Base-by-base conservation (phyloP, 2,329 filamentous ascomycete genomes). In the Aspergillus sp. region DNA sequence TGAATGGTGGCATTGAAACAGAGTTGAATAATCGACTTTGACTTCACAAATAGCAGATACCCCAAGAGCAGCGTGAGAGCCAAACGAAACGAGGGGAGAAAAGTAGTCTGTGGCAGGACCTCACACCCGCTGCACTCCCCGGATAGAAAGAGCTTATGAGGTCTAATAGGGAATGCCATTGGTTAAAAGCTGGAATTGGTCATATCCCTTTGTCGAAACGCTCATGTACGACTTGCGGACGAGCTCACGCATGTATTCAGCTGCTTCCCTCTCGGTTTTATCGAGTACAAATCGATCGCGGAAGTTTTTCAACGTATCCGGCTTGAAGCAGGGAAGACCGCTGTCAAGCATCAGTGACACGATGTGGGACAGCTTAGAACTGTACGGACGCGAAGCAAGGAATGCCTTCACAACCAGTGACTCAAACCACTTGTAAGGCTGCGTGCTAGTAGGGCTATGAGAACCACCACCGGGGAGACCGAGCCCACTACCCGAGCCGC, bases 291-390 rank as follows among this genome's bases (percentile, higher is more conserved):
- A 98, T 13, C 95, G 82, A 70, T 97, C 91, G 65, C 87, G 88
- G 80, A 99, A 97, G 78, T 97, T 92, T 77, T 90, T 87, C 63
- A 99, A 89, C 12, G 91, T 97, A 76, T 97, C 91, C 0, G 94
- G 93, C 78, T 97, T 98, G 84, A 99, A 99, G 80, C 95, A 99
- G 6, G 95, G 95, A 70, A 99, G 78, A 0, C 95, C 95, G 67
- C 90, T 95, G 73, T 97, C 95, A 81, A 98, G 88, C 96, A 99
- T 99, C 72, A 97, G 84, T 63, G 90, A 84, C 19, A 99, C 92
- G 64, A 98, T 89, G 77, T 97, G 92, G 62, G 88, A 87, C 51
- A 99, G 83, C 80, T 97, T 95, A 70, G 95, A 91, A 63, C 89
- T 89, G 75, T 98, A 91, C 66, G 91, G 92, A 10, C 95, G 85